Evolutionary conservation across 192 early-diverging fungal species (phyloP).

Genomic region (Phycomyces nitens): DNA sequence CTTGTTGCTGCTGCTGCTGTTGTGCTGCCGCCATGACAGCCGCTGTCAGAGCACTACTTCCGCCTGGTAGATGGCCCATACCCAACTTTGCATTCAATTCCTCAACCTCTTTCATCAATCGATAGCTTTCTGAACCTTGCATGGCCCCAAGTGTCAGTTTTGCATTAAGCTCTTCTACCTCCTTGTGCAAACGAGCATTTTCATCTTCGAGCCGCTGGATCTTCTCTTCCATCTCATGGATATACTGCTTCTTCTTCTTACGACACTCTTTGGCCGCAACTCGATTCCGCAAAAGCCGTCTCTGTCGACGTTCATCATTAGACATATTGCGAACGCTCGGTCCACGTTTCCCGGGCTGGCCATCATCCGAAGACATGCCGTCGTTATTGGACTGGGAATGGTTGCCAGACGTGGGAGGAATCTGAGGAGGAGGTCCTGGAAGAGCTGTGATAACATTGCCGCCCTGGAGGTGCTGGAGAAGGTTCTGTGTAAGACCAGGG

Average conservation of each 20-base stretch:
- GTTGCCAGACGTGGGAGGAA: constrained; percentile 2
- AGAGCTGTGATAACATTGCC: constrained; percentile 35
- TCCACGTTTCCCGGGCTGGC: constrained; percentile 4
- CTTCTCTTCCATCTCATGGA: constrained; percentile 66
- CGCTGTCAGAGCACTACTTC: constrained; percentile 12
- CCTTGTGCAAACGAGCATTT: constrained; percentile 57
- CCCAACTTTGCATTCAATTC: constrained; percentile 65
- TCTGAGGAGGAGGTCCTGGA: constrained; percentile 28
- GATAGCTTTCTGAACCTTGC: constrained; percentile 53
- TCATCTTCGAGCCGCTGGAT: constrained; percentile 59
- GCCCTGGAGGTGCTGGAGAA: constrained; percentile 28
- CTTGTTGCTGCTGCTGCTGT: constrained; percentile 25
- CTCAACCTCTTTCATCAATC: constrained; percentile 61
- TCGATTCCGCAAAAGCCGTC: constrained; percentile 70
- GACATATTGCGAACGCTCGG: constrained; percentile 42
- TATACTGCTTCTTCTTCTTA: constrained; percentile 77
- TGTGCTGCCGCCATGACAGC: constrained; percentile 18
- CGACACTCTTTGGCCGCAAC: constrained; percentile 82
- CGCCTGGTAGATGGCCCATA: constrained; percentile 32
- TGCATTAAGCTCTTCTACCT: constrained; percentile 64
- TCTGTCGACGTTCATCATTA: constrained; percentile 68
- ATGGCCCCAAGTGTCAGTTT: constrained; percentile 60
- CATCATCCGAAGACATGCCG: background rate
- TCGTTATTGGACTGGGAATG: background rate
- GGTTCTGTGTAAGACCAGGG: constrained; percentile 14